Evolutionary conservation across 176 grass and related monocot species (phyloP).

Genomic region (Poa pratensis): DNA sequence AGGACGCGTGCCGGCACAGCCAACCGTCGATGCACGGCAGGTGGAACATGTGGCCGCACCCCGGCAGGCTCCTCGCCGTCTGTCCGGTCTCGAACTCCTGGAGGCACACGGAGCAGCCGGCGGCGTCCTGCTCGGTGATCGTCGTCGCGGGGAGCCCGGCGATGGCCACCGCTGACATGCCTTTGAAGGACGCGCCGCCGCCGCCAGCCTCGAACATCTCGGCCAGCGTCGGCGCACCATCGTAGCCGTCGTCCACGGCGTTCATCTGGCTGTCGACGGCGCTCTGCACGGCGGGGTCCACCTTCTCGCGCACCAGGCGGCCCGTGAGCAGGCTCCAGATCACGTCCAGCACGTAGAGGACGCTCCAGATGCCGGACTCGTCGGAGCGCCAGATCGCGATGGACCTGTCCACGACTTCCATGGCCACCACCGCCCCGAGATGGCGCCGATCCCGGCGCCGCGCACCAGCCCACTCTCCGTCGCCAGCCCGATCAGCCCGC

Average conservation of each 20-base stretch:
- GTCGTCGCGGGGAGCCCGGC: slow-evolving; percentile 53
- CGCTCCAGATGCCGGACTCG: slow-evolving; percentile 66
- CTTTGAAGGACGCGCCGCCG: background rate
- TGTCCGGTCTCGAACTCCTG: slow-evolving; percentile 74
- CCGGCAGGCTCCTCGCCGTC: slow-evolving; percentile 54
- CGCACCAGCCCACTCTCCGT: slow-evolving; percentile 83
- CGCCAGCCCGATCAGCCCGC: slow-evolving; percentile 78
- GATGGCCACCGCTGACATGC: slow-evolving; percentile 55
- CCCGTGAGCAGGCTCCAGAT: slow-evolving; percentile 85
- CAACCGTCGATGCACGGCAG: slow-evolving; percentile 71
- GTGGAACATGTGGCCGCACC: slow-evolving; percentile 78
- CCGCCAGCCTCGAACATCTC: slow-evolving; percentile 70
- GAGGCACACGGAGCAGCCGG: slow-evolving; percentile 79
- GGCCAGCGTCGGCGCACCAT: slow-evolving; percentile 36
- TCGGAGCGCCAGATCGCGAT: slow-evolving; percentile 69
- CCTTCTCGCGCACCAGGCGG: slow-evolving; percentile 83
- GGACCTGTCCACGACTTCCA: slow-evolving; percentile 81
- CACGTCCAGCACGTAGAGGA: slow-evolving; percentile 71
- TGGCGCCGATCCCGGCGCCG: slow-evolving; percentile 69
- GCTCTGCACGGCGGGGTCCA: slow-evolving; percentile 85
- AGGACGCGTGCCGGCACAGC: slow-evolving; percentile 73
- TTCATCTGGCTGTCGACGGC: slow-evolving; percentile 92
- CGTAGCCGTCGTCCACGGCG: slow-evolving; percentile 51
- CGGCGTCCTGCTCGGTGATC: slow-evolving; percentile 47
- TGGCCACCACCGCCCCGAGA: slow-evolving; percentile 72